A percentile compares a stretch with the other conserved stretches of the same genome.
These are phyloP conservation scores for Plasmodium gonderi DNA, from an alignment of 169 alveolate species.

Conservation along the genomic window DNA sequence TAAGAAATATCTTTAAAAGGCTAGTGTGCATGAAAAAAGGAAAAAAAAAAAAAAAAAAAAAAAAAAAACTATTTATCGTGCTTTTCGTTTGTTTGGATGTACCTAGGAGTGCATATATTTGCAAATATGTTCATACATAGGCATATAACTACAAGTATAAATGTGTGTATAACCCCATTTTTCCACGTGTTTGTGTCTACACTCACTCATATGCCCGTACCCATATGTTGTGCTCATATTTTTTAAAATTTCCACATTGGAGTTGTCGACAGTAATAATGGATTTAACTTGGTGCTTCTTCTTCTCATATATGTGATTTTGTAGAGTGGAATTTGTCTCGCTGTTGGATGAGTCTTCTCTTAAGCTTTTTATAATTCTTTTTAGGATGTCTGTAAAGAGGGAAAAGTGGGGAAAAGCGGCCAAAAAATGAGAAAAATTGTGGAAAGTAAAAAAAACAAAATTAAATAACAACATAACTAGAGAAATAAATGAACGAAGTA, in stretches of 20 bases:
- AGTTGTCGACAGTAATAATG: not conserved
- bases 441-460: not conserved
- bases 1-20: conserved; percentile 9
- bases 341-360: not conserved
- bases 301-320: not conserved
- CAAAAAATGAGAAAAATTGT: not conserved
- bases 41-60: not conserved
- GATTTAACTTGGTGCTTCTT: not conserved
- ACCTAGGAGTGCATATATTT: too few relatives aligned
- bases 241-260: not conserved
- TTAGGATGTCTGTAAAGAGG: conserved; percentile 6
- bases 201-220: not conserved
- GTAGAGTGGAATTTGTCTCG: not conserved
- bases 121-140: not conserved
- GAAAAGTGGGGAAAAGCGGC: not conserved
- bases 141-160: not conserved
- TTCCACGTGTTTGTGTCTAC: too few relatives aligned
- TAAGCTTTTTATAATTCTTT: not conserved
- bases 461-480: not conserved
- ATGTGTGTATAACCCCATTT: too few relatives aligned
- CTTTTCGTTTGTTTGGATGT: not conserved
- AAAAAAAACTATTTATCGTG: not conserved
- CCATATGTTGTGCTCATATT: conserved; percentile 1
- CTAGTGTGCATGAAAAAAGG: conserved; percentile 4
- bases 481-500: not conserved